Evolutionary conservation across 805 yeast species (phyloP), one percentile per base, ranked within the genome.

Genomic region (Wickerhamiella sorbophila): DNA sequence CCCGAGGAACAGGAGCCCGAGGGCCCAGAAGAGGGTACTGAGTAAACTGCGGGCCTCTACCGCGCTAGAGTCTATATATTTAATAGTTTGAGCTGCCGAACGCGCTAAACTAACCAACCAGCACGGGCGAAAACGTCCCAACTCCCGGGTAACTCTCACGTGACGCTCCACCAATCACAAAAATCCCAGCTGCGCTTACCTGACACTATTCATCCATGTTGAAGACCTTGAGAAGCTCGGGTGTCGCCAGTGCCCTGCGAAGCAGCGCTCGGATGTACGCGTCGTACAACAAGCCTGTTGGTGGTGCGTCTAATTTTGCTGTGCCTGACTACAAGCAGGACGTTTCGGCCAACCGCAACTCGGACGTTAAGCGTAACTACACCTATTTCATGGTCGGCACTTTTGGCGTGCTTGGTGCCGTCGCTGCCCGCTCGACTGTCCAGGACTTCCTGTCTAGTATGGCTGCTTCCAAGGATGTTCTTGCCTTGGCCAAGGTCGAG

Each of bases 401-500:
- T 36, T 71, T 85, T 63, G 97, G 96, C 62, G 66, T 86, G 55
- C 68, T 87, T 54, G 70, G 84, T 35, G 93, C 96, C 41, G 95
- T 87, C 43, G 94, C 93, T 59, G 96, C 95, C 60, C 84, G 87
- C 66, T 82, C 94, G 40, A 86, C 96, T 38, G 96, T 87, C 41
- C 64, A 59, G 93, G 88, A 70, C 73, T 91, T 91, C 71, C 72
- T 91, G 55, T 71, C 83, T 47, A 75, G 96, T 52, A 79, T 87
- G 94, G 76, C 95, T 52, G 99, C 99, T 29, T 87, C 98, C 48
- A 95, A 96, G 51, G 99, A 91, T 72, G 94, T 91, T 46, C 75
- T 91, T 69, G 98, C 98, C 48, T 79, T 91, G 94, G 98, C 99
- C 56, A 91, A 91, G 72, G 95, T 88, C 57, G 98, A 91, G 72